Base-by-base conservation (phyloP, 805 yeast species). In the Candida maltosa region DNA sequence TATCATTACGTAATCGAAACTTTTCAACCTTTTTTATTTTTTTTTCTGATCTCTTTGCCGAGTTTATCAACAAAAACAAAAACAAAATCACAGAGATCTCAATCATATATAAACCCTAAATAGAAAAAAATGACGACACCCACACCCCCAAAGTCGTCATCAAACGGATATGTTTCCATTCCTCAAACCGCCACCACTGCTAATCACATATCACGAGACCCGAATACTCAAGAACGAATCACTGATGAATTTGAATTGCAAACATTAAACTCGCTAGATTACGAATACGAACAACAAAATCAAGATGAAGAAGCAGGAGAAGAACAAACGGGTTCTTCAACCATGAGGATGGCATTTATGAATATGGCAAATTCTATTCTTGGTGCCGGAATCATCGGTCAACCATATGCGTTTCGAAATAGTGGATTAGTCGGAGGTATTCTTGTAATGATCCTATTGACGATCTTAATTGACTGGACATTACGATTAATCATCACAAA, bases 371-470 rank as follows among this genome's bases (percentile, higher is more conserved):
- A 89, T 58, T 83, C 94, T 14, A 91, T 91, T 41, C 69, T 91
- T 5, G 97, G 97, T 0, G 97, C 97, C 0, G 97, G 97, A 6
- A 86, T 91, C 35, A 87, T 91, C 21, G 96, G 97, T 2, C 94
- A 88, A 44, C 95, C 97, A 2, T 83, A 80, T 45, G 96, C 97
- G 0, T 77, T 89, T 49, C 68, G 73, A 30, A 86, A 88, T 48
- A 73, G 86, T 14, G 97, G 97, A 0, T 56, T 91, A 3, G 39
- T 80, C 0, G 87, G 91, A 0, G 95, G 95, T 3, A 51, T 81
- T 1, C 16, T 87, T 2, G 69, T 80, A 5, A 69, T 87, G 53
- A 49, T 78, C 0, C 48, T 73, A 0, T 60, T 91, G 36, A 79
- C 95, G 0, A 40, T 80, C 2, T 65, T 87, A 11, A 87, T 88